These are phyloP conservation scores for Suillus americanus DNA, from an alignment of 768 basidiomycete genomes.

Conservation along the genomic window DNA sequence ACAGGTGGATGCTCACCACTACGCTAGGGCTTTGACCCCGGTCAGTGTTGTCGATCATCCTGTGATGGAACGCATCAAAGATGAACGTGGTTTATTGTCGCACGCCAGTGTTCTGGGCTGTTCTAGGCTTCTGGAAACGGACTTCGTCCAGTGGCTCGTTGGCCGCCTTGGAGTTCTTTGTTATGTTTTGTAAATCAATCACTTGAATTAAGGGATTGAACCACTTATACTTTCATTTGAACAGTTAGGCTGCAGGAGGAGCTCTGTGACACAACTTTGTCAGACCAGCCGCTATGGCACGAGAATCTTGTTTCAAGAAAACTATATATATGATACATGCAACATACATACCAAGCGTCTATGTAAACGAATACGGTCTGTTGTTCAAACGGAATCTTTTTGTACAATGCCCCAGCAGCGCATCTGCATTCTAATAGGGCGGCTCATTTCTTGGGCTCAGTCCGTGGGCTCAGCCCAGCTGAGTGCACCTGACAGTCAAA, in stretches of 20 bases:
- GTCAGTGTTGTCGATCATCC: background rate
- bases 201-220: background rate
- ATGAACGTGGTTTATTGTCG: background rate
- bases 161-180: background rate
- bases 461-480: too few relatives aligned
- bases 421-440: too few relatives aligned
- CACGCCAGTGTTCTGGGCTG: background rate
- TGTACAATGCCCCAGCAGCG: too few relatives aligned
- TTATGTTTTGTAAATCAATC: background rate
- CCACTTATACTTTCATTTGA: background rate
- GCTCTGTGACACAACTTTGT: background rate
- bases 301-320: background rate
- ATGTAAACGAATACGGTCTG: too few relatives aligned
- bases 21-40: background rate
- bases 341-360: too few relatives aligned
- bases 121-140: background rate
- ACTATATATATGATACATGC: too few relatives aligned
- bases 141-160: background rate
- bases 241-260: background rate
- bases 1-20: background rate
- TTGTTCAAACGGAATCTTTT: too few relatives aligned
- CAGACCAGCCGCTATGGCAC: background rate
- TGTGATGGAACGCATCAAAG: background rate
- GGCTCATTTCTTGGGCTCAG: too few relatives aligned
- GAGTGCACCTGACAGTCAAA: too few relatives aligned